Percentiles rank a stretch among this genome's conserved stretches.
Conservation (phyloP, 2,329 filamentous ascomycete genomes). For the Curvularia eragrostidis region DNA sequence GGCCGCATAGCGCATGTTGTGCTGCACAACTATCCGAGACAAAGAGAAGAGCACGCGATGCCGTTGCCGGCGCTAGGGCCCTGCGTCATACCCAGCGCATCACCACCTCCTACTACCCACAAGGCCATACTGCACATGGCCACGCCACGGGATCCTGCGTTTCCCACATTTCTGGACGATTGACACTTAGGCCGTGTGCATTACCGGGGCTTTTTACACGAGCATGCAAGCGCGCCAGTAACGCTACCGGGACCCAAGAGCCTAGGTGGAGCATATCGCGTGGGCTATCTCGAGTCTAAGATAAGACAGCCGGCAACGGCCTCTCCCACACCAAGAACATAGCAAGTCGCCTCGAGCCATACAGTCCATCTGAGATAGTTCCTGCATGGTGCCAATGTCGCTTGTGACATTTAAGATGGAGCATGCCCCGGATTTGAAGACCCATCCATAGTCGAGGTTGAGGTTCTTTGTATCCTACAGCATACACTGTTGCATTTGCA, state of each 20-base stretch:
- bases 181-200: conserved; percentile 2
- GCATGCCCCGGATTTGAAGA: conserved; percentile 8
- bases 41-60: conserved; percentile 19
- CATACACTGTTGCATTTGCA: neutral
- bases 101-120: conserved; percentile 12
- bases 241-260: conserved; percentile 11
- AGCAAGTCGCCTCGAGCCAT: conserved; percentile 5
- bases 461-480: neutral
- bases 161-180: neutral
- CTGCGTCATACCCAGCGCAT: conserved; percentile 24
- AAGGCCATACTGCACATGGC: conserved; percentile 7
- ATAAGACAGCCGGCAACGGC: conserved; percentile 30
- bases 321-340: conserved; percentile 24
- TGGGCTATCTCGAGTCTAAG: conserved; percentile 25
- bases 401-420: conserved; percentile 23
- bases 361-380: conserved; percentile 8
- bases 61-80: conserved; percentile 12
- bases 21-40: no score
- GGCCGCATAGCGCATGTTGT: conserved; percentile 7
- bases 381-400: conserved; percentile 2
- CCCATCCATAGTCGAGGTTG: conserved; percentile 1
- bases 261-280: conserved; percentile 15
- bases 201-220: conserved; percentile 12
- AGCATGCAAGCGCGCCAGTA: conserved; percentile 2
- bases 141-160: conserved; percentile 11